phyloP scores from a whole-genome alignment of 768 basidiomycete genomes.

The Gautieria morchelliformis region DNA sequence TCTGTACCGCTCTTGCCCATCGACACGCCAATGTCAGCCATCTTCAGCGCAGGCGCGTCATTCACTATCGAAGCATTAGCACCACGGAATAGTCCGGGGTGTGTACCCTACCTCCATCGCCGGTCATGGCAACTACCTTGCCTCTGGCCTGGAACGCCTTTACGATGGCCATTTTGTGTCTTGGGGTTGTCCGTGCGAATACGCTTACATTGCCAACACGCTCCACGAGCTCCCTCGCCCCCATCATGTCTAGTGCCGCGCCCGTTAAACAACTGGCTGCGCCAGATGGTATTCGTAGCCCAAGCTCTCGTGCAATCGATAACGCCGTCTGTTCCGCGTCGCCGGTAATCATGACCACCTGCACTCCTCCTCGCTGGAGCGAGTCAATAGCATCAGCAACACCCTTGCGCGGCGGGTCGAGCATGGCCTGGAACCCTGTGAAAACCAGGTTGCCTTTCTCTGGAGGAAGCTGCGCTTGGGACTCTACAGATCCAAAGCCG shows the following conservation, averaged over 20 bases:
- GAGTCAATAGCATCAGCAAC: conserved; percentile 83
- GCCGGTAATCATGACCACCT: conserved; percentile 98
- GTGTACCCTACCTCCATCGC: conserved; percentile 67
- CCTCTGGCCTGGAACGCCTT: conserved; percentile 88
- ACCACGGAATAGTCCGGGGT: background rate
- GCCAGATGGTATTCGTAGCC: conserved; percentile 52
- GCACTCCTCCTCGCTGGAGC: conserved; percentile 78
- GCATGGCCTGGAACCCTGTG: conserved; percentile 90
- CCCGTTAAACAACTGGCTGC: conserved; percentile 53
- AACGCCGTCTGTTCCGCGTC: conserved; percentile 88
- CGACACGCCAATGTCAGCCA: conserved; percentile 95
- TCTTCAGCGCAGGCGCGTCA: conserved; percentile 92
- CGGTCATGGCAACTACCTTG: conserved; percentile 93
- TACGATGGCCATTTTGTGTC: conserved; percentile 97
- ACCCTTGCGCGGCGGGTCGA: conserved; percentile 88
- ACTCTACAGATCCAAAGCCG: conserved; percentile 55
- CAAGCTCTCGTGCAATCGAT: conserved; percentile 79
- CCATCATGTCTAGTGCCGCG: conserved; percentile 78
- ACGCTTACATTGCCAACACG: conserved; percentile 74
- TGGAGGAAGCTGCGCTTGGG: conserved; percentile 21
- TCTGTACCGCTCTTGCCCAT: conserved; percentile 99
- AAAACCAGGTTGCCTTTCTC: conserved; percentile 57
- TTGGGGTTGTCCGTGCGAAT: conserved; percentile 91
- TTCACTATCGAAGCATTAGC: conserved; percentile 48
- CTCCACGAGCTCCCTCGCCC: conserved; percentile 70